Percentiles rank a stretch among this genome's conserved stretches.
phyloP scores from a whole-genome alignment of 1,139 yeast genomes.

The Citeromyces hawaiiensis region DNA sequence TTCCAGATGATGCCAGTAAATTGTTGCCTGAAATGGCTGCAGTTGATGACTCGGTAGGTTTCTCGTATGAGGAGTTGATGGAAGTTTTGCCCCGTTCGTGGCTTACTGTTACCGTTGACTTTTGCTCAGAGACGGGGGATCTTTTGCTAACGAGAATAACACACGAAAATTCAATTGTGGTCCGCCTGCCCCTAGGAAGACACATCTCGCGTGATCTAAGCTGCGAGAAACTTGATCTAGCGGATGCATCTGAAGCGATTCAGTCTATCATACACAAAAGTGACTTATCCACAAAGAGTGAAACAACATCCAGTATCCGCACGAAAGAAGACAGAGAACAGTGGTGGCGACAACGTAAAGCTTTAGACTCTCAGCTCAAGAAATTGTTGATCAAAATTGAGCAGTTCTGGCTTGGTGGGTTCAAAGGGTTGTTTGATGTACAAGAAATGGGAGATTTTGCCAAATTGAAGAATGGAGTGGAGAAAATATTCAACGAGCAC shows the following conservation, averaged over 20 bases:
- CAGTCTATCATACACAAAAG: constrained; percentile 42
- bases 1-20: background rate
- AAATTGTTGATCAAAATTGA: constrained; percentile 48
- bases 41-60: background rate
- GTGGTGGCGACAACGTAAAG: constrained; percentile 73
- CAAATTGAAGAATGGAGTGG: background rate
- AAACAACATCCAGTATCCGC: constrained; percentile 33
- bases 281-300: constrained; percentile 41
- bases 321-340: constrained; percentile 47
- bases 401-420: constrained; percentile 71
- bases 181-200: constrained; percentile 40
- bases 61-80: background rate
- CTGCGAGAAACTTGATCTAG: background rate
- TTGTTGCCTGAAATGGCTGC: background rate
- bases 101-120: constrained; percentile 49
- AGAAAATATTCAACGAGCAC: background rate
- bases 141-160: constrained; percentile 37
- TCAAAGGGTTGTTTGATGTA: constrained; percentile 41
- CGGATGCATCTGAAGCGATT: constrained; percentile 19
- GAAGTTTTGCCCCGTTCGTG: constrained; percentile 18
- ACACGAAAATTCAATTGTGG: constrained; percentile 3
- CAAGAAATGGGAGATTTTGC: background rate
- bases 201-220: constrained; percentile 6
- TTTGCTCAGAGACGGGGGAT: constrained; percentile 45
- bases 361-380: constrained; percentile 43